Evolutionary conservation across 2,329 filamentous ascomycete species (phyloP).

Genomic region (Colletotrichum incanum): DNA sequence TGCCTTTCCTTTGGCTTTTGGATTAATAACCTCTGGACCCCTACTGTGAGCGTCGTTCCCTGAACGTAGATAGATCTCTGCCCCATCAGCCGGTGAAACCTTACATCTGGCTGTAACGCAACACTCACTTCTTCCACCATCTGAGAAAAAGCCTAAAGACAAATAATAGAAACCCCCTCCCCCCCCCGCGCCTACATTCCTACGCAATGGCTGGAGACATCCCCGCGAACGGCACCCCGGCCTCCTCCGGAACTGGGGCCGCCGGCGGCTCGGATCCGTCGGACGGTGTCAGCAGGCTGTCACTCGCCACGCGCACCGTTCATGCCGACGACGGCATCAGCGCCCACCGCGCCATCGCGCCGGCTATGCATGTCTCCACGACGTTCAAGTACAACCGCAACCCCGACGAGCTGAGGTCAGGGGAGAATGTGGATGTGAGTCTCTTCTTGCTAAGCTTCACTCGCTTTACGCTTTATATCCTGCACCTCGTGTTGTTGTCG

Average conservation of each 20-base stretch:
- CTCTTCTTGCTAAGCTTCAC: constrained; percentile 3
- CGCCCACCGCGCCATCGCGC: constrained; percentile 83
- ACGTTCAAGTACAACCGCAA: constrained; percentile 87
- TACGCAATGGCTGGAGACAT: constrained; percentile 26
- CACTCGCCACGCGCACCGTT: constrained; percentile 80
- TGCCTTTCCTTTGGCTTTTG: background rate
- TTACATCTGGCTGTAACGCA: background rate
- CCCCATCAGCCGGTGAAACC: background rate
- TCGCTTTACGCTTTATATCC: background rate
- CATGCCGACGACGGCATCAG: constrained; percentile 88
- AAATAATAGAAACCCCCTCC: too few species aligned
- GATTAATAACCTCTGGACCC: constrained; percentile 5
- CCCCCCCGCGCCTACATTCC: background rate
- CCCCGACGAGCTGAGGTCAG: constrained; percentile 73
- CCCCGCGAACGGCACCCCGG: constrained; percentile 15
- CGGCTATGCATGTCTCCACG: constrained; percentile 90
- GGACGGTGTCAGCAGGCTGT: constrained; percentile 55
- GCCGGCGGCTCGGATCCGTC: constrained; percentile 18
- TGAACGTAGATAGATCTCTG: background rate
- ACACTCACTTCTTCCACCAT: background rate
- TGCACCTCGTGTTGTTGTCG: background rate
- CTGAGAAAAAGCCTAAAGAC: background rate
- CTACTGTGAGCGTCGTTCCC: background rate
- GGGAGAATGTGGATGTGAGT: constrained; percentile 71
- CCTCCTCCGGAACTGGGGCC: constrained; percentile 4